Percentiles rank a stretch among this genome's conserved stretches.
These are phyloP conservation scores for Pichia kluyveri DNA, from an alignment of 805 yeast genomes.

Conservation along the genomic window DNA sequence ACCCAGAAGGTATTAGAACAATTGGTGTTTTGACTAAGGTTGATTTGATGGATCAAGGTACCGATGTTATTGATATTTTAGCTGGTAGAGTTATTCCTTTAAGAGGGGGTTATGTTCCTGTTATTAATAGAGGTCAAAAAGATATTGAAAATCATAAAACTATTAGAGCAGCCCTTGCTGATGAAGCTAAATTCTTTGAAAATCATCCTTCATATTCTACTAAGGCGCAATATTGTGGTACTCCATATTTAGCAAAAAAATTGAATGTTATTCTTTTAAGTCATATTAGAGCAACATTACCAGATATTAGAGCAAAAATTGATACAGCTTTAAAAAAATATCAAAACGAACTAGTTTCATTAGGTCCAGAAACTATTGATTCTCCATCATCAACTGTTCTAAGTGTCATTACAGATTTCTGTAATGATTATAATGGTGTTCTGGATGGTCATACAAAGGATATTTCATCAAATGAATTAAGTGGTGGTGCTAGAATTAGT, in stretches of 20 bases:
- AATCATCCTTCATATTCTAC: conserved; percentile 84
- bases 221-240: conserved; percentile 94
- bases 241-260: conserved; percentile 93
- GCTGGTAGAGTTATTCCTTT: conserved; percentile 94
- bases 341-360: conserved; percentile 61
- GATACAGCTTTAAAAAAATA: conserved; percentile 79
- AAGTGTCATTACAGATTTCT: conserved; percentile 84
- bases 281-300: conserved; percentile 82
- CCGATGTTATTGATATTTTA: conserved; percentile 90
- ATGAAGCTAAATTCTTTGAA: conserved; percentile 77
- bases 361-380: conserved; percentile 87
- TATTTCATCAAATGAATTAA: conserved; percentile 76
- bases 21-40: conserved; percentile 95
- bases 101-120: conserved; percentile 94
- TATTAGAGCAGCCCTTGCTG: conserved; percentile 75
- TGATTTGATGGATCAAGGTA: conserved; percentile 96
- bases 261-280: conserved; percentile 79
- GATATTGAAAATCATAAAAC: conserved; percentile 87
- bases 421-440: conserved; percentile 84
- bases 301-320: conserved; percentile 87
- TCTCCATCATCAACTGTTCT: conserved; percentile 85
- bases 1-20: conserved; percentile 92
- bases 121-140: conserved; percentile 92
- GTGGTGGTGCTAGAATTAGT: conserved; percentile 97
- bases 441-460: conserved; percentile 91